Evolutionary conservation across 1,284 basidiomycete species (phyloP).

Genomic region (Caloboletus firmus): DNA sequence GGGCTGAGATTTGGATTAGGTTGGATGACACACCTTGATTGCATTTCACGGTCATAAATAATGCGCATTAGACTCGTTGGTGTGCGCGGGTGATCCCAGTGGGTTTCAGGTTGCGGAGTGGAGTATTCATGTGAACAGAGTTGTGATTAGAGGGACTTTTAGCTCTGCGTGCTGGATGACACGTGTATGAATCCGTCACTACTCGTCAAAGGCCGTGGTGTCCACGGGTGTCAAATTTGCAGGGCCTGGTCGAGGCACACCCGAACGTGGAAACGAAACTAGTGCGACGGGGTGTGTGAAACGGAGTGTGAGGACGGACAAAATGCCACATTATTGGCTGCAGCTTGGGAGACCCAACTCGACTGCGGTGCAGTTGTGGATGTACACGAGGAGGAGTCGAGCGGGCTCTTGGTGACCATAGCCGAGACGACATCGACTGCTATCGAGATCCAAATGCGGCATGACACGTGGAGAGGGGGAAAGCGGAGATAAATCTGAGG

Average conservation of each 20-base stretch:
- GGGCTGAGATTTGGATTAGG: conserved; percentile 26
- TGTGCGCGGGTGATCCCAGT: conserved; percentile 7
- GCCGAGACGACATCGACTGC: background rate
- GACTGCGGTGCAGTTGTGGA: conserved; percentile 22
- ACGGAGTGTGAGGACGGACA: background rate
- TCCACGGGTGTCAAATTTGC: conserved; percentile 20
- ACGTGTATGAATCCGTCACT: conserved; percentile 17
- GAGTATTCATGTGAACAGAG: conserved; percentile 25
- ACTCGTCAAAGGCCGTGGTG: conserved; percentile 18
- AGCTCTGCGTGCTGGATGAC: conserved; percentile 19
- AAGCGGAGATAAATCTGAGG: conserved; percentile 31
- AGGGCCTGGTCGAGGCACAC: conserved; percentile 4
- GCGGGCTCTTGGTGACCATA: background rate
- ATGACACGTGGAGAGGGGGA: conserved; percentile 27
- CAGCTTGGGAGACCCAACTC: conserved; percentile 7
- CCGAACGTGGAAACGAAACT: conserved; percentile 16
- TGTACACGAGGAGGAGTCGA: conserved; percentile 20
- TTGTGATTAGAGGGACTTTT: conserved; percentile 17
- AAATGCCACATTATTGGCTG: background rate
- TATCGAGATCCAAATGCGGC: conserved; percentile 27
- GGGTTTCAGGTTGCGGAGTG: conserved; percentile 10
- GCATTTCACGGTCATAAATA: conserved; percentile 21
- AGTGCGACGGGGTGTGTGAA: conserved; percentile 6
- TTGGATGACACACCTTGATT: conserved; percentile 19
- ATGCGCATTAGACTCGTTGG: conserved; percentile 11